Percentiles rank a stretch among this genome's conserved stretches.
These are phyloP conservation scores for Apiospora sp. DNA, from an alignment of 2,329 filamentous ascomycete species.

Conservation along the genomic window DNA sequence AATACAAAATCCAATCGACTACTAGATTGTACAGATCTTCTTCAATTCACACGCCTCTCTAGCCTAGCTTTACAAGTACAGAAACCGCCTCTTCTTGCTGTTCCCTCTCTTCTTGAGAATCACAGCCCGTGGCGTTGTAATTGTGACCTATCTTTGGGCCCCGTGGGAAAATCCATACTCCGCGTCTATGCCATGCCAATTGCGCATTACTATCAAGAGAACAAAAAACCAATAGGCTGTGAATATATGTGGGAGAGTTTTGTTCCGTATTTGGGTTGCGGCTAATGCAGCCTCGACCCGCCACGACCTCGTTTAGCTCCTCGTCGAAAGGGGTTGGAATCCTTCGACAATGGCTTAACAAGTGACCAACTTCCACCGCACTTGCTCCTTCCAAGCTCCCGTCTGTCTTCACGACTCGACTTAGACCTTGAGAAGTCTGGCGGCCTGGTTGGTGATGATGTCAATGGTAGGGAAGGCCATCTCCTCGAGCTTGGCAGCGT, in stretches of 20 bases:
- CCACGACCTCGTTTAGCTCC: background rate
- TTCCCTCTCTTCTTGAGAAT: background rate
- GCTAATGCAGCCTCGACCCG: constrained; percentile 13
- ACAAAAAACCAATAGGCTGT: constrained; percentile 20
- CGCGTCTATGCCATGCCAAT: constrained; percentile 24
- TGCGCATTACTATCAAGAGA: constrained; percentile 20
- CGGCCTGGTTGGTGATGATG: constrained; percentile 86
- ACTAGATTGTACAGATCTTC: constrained; percentile 10
- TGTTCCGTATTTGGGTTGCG: constrained; percentile 14
- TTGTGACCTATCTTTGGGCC: constrained; percentile 16
- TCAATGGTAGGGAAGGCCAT: constrained; percentile 93
- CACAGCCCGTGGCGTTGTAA: constrained; percentile 11
- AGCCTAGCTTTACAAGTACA: constrained; percentile 26
- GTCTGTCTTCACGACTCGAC: background rate
- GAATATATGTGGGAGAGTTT: constrained; percentile 10
- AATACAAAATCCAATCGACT: background rate
- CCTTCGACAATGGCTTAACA: constrained; percentile 7
- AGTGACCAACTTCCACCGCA: constrained; percentile 5
- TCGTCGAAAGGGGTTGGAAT: background rate
- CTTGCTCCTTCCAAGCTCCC: background rate
- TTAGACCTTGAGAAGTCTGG: constrained; percentile 74
- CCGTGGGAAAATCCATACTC: constrained; percentile 21
- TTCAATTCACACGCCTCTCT: constrained; percentile 22
- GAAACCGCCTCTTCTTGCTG: constrained; percentile 15
- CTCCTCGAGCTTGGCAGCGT: constrained; percentile 91